Percentiles rank a stretch among this genome's conserved stretches.
Evolutionary conservation across 2,329 filamentous ascomycete species (phyloP).

Genomic region (Botryosphaeria dothidea): DNA sequence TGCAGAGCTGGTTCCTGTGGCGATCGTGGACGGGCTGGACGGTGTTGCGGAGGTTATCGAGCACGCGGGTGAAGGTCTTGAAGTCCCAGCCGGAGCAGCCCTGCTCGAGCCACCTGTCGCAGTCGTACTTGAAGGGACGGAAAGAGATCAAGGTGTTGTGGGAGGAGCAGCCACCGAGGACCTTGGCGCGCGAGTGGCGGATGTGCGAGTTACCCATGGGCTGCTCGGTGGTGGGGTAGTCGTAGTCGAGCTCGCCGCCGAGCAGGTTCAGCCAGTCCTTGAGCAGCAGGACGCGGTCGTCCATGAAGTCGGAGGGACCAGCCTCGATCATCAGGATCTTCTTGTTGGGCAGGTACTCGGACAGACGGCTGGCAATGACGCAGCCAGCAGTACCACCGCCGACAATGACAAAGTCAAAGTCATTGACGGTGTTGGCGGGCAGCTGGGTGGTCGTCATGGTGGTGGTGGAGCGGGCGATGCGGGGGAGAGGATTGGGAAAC

Average conservation of each 20-base stretch:
- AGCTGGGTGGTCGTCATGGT: constrained; percentile 69
- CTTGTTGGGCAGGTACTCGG: constrained; percentile 81
- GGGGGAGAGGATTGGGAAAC: neutral
- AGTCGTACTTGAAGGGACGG: constrained; percentile 86
- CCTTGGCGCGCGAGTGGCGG: constrained; percentile 88
- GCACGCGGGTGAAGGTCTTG: constrained; percentile 75
- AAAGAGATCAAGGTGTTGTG: constrained; percentile 95
- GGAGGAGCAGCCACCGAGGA: constrained; percentile 87
- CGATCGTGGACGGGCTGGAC: constrained; percentile 83
- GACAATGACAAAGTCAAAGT: constrained; percentile 83
- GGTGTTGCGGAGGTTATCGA: constrained; percentile 86
- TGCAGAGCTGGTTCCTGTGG: constrained; percentile 87
- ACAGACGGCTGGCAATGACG: constrained; percentile 76
- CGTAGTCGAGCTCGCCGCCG: constrained; percentile 84
- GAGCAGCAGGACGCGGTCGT: constrained; percentile 81
- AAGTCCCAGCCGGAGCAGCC: constrained; percentile 87
- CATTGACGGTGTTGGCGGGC: constrained; percentile 62
- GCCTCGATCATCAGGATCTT: constrained; percentile 82
- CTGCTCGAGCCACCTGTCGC: constrained; percentile 77
- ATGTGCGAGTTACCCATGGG: constrained; percentile 90
- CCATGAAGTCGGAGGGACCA: constrained; percentile 84
- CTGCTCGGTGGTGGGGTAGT: constrained; percentile 87
- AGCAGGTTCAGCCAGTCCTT: constrained; percentile 85
- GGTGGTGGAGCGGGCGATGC: neutral
- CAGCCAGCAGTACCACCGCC: constrained; percentile 86